Evolutionary conservation across 768 basidiomycete species (phyloP).

Genomic region (Leccinum longicurvipes): DNA sequence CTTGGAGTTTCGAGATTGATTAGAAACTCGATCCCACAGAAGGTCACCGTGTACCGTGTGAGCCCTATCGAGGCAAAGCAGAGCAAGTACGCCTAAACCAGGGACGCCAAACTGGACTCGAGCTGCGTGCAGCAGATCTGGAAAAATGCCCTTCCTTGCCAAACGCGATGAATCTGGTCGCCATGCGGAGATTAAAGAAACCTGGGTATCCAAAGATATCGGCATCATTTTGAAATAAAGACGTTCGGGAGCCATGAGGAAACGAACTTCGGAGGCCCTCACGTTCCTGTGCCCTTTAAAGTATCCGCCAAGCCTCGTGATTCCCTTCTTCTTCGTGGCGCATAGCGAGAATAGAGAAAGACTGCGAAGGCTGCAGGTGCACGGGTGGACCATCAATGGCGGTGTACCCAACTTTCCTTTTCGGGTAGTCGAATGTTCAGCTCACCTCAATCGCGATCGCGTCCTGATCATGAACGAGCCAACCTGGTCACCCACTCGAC

Average conservation of each 20-base stretch:
- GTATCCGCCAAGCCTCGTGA: neutral
- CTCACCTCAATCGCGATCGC: neutral
- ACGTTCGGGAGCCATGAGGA: neutral
- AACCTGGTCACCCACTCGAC: neutral
- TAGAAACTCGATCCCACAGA: neutral
- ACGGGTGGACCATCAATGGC: neutral
- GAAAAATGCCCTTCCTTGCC: neutral
- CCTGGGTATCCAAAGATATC: neutral
- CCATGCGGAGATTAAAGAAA: constrained; percentile 4
- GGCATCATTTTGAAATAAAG: neutral
- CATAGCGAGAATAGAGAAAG: neutral
- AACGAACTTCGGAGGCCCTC: neutral
- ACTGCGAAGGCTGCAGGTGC: too few relatives aligned
- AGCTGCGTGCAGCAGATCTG: neutral
- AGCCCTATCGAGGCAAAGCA: neutral
- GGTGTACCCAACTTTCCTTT: neutral
- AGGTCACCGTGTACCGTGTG: too few relatives aligned
- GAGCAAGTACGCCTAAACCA: neutral
- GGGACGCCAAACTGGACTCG: neutral
- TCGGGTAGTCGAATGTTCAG: neutral
- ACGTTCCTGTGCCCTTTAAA: neutral
- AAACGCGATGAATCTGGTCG: neutral
- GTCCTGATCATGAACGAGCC: neutral
- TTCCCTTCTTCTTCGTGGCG: neutral
- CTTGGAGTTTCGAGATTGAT: neutral